Conservation (phyloP, 495 filamentous ascomycete species). For the Penicillium tannophilum region DNA sequence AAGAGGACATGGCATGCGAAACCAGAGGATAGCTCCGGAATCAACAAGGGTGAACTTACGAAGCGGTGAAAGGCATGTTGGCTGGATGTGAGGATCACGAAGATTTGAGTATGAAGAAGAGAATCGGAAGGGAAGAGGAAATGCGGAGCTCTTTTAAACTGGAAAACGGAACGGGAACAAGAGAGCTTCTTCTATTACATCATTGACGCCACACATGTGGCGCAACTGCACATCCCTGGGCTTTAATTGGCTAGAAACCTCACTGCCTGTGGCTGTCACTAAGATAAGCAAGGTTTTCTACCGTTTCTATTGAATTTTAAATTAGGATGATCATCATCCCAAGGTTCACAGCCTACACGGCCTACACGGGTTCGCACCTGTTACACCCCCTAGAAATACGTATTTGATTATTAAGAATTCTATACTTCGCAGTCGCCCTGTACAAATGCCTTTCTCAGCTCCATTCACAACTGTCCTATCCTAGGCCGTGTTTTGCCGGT, state of each 20-base stretch:
- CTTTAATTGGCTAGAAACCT: conserved; percentile 1
- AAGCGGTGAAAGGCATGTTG: conserved; percentile 67
- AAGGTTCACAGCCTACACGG: background rate
- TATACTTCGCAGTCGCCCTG: background rate
- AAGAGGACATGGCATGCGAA: background rate
- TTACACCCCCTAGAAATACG: background rate
- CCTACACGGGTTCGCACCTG: too few species aligned
- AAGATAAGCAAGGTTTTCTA: conserved; percentile 4
- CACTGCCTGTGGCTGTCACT: conserved; percentile 8
- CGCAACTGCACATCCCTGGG: background rate
- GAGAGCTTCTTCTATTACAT: conserved; percentile 25
- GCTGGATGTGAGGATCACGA: conserved; percentile 1
- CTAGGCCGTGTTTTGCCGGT: conserved; percentile 24
- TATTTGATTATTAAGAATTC: background rate
- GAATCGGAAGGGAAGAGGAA: conserved; percentile 13
- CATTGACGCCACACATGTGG: conserved; percentile 26
- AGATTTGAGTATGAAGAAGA: conserved; percentile 1
- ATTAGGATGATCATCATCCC: background rate
- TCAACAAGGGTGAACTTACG: conserved; percentile 45
- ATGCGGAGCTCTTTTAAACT: conserved; percentile 25
- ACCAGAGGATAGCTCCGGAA: background rate
- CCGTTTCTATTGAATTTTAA: background rate
- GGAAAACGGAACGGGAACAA: conserved; percentile 4
- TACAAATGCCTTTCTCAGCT: conserved; percentile 1
- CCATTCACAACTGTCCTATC: conserved; percentile 24